These are phyloP conservation scores for Pseudozyma tsukubaensis DNA, from an alignment of 1,284 basidiomycete genomes.

Conservation along the genomic window DNA sequence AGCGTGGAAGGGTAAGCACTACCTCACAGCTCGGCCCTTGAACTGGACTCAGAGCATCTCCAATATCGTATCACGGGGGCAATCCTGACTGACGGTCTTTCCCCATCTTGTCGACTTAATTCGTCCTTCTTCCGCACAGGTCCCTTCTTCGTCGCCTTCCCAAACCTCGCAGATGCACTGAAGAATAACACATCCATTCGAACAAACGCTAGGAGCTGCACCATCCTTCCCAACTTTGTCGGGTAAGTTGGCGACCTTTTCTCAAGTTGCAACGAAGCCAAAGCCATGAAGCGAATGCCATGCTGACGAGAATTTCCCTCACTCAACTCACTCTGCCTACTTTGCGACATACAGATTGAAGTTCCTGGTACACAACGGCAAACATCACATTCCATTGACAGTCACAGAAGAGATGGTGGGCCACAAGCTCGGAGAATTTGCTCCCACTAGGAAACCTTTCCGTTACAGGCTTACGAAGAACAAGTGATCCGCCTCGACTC, in stretches of 20 bases:
- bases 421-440: constrained; percentile 95
- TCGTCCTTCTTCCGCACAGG: constrained; percentile 70
- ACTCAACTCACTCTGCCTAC: not conserved
- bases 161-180: constrained; percentile 85
- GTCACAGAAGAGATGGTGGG: constrained; percentile 98
- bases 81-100: not conserved
- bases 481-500: constrained; percentile 36
- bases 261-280: not conserved
- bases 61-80: too few relatives aligned
- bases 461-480: constrained; percentile 63
- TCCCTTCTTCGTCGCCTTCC: constrained; percentile 94
- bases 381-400: constrained; percentile 84
- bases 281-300: not conserved
- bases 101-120: not conserved
- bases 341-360: constrained; percentile 71
- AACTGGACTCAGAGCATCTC: not conserved
- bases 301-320: not conserved
- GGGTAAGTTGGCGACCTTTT: constrained; percentile 47
- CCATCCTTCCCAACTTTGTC: constrained; percentile 79
- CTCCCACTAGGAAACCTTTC: constrained; percentile 80
- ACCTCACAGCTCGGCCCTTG: constrained; percentile 64
- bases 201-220: constrained; percentile 89
- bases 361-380: constrained; percentile 94
- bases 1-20: constrained; percentile 62
- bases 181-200: constrained; percentile 85